phyloP scores from a whole-genome alignment of 768 basidiomycete genomes.

The Russula sp. region DNA sequence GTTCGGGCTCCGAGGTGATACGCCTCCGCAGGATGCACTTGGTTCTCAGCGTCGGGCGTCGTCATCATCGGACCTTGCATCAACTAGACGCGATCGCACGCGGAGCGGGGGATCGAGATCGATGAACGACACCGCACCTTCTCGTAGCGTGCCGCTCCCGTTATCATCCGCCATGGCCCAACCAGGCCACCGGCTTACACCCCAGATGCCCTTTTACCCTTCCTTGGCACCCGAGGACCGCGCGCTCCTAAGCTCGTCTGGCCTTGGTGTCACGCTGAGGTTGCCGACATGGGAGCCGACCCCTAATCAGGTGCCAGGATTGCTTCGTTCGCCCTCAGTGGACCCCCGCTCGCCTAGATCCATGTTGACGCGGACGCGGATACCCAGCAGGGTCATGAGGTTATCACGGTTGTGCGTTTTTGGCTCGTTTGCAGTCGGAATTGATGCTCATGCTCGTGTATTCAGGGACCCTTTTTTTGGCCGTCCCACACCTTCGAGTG shows the following conservation, averaged over 20 bases:
- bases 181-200: conserved; percentile 3
- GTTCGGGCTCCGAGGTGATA: not conserved
- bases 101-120: not conserved
- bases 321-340: not conserved
- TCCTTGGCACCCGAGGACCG: not conserved
- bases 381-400: conserved; percentile 2
- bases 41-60: not conserved
- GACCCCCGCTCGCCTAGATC: conserved; percentile 13
- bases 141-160: conserved; percentile 1
- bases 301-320: not conserved
- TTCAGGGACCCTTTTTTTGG: not conserved
- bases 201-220: conserved; percentile 1
- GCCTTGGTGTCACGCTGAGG: not conserved
- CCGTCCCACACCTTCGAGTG: conserved; percentile 4
- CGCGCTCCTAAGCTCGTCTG: not conserved
- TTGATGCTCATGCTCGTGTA: not conserved
- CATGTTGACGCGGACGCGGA: not conserved
- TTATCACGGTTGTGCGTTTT: not conserved
- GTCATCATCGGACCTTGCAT: not conserved
- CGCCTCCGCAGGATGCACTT: not conserved
- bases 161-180: conserved; percentile 1
- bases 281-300: not conserved
- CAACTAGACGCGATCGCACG: not conserved
- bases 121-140: not conserved
- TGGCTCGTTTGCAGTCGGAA: not conserved